Evolutionary conservation across 208 protist genomes (phyloP).

Genomic region (Acanthamoeba lugdunensis): DNA sequence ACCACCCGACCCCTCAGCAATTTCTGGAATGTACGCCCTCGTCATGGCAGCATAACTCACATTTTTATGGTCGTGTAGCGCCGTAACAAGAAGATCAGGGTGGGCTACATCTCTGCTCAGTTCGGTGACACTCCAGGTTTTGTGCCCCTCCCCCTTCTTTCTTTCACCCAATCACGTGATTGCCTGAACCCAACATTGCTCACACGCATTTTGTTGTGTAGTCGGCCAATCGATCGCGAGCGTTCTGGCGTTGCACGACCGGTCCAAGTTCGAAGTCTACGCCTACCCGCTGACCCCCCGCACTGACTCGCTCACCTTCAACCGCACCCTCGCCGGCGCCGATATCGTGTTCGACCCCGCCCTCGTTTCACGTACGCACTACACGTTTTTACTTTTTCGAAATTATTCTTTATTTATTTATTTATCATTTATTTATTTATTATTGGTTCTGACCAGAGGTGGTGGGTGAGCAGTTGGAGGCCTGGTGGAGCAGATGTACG

Average conservation of each 20-base stretch:
- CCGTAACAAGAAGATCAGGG: neutral
- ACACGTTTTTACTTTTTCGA: too few relatives aligned
- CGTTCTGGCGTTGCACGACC: neutral
- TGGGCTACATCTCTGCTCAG: constrained; percentile 2
- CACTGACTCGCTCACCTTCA: neutral
- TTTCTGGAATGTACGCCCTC: neutral
- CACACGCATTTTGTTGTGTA: neutral
- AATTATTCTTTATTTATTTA: too few relatives aligned
- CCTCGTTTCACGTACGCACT: neutral
- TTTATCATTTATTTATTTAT: neutral
- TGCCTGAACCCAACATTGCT: neutral
- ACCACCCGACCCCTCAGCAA: neutral
- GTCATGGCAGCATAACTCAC: neutral
- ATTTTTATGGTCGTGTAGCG: neutral
- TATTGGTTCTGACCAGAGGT: neutral
- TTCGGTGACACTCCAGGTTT: constrained; percentile 1
- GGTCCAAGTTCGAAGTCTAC: constrained; percentile 21
- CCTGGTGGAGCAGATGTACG: neutral
- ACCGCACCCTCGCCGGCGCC: neutral
- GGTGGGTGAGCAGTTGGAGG: neutral
- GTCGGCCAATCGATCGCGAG: neutral
- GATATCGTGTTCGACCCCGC: neutral
- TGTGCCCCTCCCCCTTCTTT: neutral
- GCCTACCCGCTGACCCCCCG: neutral
- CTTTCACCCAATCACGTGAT: too few relatives aligned